Conservation (phyloP, 768 basidiomycete genomes). For the Trametes punicea region DNA sequence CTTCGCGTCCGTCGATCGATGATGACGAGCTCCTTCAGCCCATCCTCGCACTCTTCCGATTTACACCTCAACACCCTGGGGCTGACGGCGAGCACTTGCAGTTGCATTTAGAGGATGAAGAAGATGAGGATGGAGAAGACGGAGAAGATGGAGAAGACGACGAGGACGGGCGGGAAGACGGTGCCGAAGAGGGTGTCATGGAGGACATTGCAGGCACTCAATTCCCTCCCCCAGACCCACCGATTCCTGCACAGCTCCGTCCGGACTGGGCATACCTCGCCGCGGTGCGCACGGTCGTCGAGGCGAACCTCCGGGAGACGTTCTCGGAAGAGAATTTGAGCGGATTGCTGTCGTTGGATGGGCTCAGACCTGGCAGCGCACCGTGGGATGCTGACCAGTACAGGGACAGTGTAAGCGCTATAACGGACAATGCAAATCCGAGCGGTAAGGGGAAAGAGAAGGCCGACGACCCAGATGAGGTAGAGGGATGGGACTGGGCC, state of each 20-base stretch:
- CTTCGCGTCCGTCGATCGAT: neutral
- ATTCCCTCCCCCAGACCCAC: neutral
- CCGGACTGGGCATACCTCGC: constrained; percentile 52
- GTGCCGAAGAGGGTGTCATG: neutral
- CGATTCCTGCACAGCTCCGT: constrained; percentile 27
- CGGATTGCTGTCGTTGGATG: constrained; percentile 28
- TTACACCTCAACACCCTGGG: neutral
- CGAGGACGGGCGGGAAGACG: constrained; percentile 5
- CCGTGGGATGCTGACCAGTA: constrained; percentile 19
- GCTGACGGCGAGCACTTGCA: constrained; percentile 23
- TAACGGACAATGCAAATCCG: neutral
- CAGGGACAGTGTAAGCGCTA: neutral
- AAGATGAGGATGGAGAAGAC: constrained; percentile 20
- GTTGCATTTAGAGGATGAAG: constrained; percentile 14
- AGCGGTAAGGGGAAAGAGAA: constrained; percentile 11
- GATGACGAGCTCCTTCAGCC: constrained; percentile 18
- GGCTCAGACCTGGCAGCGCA: constrained; percentile 27
- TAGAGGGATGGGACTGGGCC: constrained; percentile 58
- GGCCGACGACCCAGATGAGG: constrained; percentile 17
- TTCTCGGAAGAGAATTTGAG: constrained; percentile 27
- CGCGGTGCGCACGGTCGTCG: constrained; percentile 48
- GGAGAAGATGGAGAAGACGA: neutral
- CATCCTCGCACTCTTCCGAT: constrained; percentile 15
- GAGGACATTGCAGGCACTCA: neutral
- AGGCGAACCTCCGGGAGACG: constrained; percentile 46